phyloP scores from a whole-genome alignment of 2,329 filamentous ascomycete genomes.

The Amphichorda felina region DNA sequence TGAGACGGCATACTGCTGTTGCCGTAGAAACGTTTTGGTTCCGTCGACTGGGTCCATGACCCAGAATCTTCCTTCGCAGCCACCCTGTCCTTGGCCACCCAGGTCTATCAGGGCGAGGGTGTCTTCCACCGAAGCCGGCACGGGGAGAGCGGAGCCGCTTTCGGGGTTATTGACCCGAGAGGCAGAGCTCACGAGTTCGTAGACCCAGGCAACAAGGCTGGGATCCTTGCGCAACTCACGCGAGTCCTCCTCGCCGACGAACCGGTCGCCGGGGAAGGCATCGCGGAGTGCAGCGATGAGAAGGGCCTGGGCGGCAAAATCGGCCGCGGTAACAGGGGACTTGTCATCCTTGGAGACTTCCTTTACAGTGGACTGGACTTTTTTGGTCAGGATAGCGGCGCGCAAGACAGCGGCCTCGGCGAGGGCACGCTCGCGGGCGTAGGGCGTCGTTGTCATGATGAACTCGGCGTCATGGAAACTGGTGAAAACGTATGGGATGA shows the following conservation, averaged over 20 bases:
- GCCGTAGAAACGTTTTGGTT: constrained; percentile 47
- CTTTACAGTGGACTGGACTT: constrained; percentile 26
- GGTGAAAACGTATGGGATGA: no score
- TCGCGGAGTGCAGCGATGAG: constrained; percentile 43
- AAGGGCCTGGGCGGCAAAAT: constrained; percentile 51
- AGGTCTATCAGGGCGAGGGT: constrained; percentile 52
- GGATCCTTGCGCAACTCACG: constrained; percentile 35
- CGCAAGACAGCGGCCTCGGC: constrained; percentile 36
- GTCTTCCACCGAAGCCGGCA: constrained; percentile 33
- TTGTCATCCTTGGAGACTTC: constrained; percentile 44
- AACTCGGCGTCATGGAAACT: no score
- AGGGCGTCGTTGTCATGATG: constrained; percentile 4
- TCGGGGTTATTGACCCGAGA: constrained; percentile 2
- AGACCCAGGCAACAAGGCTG: constrained; percentile 37
- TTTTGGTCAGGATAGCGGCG: constrained; percentile 45
- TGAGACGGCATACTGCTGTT: constrained; percentile 51
- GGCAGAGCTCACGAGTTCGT: constrained; percentile 33
- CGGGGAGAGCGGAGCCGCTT: constrained; percentile 15
- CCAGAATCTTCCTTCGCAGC: constrained; percentile 36
- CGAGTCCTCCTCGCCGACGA: constrained; percentile 50
- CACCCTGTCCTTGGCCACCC: constrained; percentile 29
- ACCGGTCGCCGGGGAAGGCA: constrained; percentile 41
- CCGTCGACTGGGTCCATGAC: constrained; percentile 55
- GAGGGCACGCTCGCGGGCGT: constrained; percentile 16
- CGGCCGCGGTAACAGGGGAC: constrained; percentile 50